Evolutionary conservation across 306 rosid genomes (phyloP).

Genomic region (Castanea crenata): DNA sequence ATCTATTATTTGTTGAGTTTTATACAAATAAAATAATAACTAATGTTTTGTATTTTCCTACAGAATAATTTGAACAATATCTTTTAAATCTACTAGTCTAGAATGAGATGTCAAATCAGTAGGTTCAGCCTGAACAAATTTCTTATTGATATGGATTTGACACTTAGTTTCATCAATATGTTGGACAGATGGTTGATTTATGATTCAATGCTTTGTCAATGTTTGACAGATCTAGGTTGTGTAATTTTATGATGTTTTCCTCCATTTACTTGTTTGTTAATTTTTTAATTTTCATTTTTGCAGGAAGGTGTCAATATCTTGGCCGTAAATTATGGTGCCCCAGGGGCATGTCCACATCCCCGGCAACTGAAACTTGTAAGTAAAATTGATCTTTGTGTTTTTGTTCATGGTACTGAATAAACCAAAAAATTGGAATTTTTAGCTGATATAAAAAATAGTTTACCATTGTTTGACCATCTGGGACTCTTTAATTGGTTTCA

Average conservation of each 20-base stretch:
- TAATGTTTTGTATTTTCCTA: too few relatives aligned
- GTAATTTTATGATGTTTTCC: neutral
- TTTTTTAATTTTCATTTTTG: conserved; percentile 20
- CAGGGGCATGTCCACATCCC: conserved; percentile 83
- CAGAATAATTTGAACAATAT: too few relatives aligned
- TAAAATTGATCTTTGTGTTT: conserved; percentile 3
- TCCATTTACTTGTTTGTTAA: conserved; percentile 8
- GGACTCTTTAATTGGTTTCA: neutral
- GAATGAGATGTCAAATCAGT: neutral
- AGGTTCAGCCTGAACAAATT: neutral
- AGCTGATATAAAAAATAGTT: neutral
- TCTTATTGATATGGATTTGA: neutral
- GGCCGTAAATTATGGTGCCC: conserved; percentile 87
- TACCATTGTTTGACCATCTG: neutral
- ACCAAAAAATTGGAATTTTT: conserved; percentile 5
- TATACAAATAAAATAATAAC: too few relatives aligned
- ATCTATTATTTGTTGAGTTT: too few relatives aligned
- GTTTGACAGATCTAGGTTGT: neutral
- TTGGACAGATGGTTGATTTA: neutral
- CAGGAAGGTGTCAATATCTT: conserved; percentile 86
- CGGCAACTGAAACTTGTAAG: conserved; percentile 78
- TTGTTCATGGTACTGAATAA: conserved; percentile 18
- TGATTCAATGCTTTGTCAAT: neutral
- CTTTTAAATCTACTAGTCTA: neutral
- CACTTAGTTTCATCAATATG: neutral